Conservation (phyloP, 2,329 filamentous ascomycete species). For the Phialemonium atrogriseum region DNA sequence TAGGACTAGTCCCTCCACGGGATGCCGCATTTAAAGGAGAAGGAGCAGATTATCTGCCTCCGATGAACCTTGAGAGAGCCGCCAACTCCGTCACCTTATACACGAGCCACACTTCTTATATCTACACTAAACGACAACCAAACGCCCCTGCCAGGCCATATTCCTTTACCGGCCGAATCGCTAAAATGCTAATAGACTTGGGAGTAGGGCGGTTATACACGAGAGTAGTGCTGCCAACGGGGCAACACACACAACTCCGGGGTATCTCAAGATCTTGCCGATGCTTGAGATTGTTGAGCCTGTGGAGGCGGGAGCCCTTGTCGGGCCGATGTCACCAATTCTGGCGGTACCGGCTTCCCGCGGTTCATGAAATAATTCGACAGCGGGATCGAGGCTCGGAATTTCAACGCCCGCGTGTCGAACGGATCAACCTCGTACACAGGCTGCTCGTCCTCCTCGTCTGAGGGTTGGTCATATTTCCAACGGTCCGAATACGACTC, state of each 20-base stretch:
- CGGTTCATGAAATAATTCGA: conserved; percentile 15
- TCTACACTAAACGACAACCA: conserved; percentile 15
- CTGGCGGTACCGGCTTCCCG: conserved; percentile 4
- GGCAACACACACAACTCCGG: background rate
- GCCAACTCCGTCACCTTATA: conserved; percentile 10
- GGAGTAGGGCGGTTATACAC: conserved; percentile 13
- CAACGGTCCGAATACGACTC: conserved; percentile 56
- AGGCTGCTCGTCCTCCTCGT: conserved; percentile 72
- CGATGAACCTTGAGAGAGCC: too few relatives aligned
- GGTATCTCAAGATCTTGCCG: too few relatives aligned
- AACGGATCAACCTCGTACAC: conserved; percentile 70
- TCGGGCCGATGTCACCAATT: conserved; percentile 2
- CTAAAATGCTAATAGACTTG: conserved; percentile 11
- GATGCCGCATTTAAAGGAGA: too few relatives aligned
- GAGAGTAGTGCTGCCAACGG: background rate
- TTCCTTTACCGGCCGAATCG: conserved; percentile 12
- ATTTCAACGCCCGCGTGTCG: conserved; percentile 50
- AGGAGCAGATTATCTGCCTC: too few relatives aligned
- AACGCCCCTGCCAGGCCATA: conserved; percentile 15
- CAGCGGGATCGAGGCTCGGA: conserved; percentile 49
- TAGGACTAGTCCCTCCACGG: too few relatives aligned
- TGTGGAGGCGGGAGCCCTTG: conserved; percentile 16
- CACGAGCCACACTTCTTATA: conserved; percentile 10
- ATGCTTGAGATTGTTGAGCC: conserved; percentile 10
- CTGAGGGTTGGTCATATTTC: conserved; percentile 80